Base-by-base conservation (phyloP, 1,139 yeast species). In the Diutina scorzettiae region DNA sequence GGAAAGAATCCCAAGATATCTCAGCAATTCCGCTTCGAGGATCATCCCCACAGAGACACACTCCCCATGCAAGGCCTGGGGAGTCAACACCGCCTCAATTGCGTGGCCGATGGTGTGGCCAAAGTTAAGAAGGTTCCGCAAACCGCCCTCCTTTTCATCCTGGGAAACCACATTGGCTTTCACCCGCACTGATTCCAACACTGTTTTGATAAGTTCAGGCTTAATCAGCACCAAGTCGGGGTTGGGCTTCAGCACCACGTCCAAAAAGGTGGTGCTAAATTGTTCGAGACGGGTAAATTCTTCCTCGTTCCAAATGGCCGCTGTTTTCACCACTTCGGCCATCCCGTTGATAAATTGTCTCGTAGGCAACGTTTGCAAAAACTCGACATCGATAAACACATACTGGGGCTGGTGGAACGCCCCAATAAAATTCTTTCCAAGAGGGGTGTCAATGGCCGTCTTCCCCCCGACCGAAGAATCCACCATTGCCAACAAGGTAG, bases 41-140 rank as follows among this genome's bases (percentile, higher is more conserved):
- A 93, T 80, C 78, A 89, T 84, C 49, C 99, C 99, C 48, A 91
- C 74, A 8, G 97, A 74, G 17, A 91, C 98, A 71, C 98, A 91
- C 62, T 91, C 99, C 47, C 99, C 99, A 53, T 91, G 99, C 41
- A 91, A 71, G 17, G 95, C 93, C 59, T 89, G 87, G 7, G 99
- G 98, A 4, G 97, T 87, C 49, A 91, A 71, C 29, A 93, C 78
- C 14, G 98, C 98, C 65, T 91, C 99, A 51, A 83, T 87, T 21
- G 99, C 99, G 60, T 91, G 99, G 39, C 98, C 99, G 53, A 91
- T 89, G 30, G 96, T 79, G 60, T 91, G 99, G 25, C 99, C 99
- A 57, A 91, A 93, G 62, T 91, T 91, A 48, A 91, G 72, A 52
- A 91, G 67, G 60, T 91, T 91, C 64, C 99, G 76, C 52, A 91